A percentile compares a stretch with the other conserved stretches of the same genome.
Evolutionary conservation across 805 yeast genomes (phyloP).

Genomic region (Kluyveromyces nonfermentans): DNA sequence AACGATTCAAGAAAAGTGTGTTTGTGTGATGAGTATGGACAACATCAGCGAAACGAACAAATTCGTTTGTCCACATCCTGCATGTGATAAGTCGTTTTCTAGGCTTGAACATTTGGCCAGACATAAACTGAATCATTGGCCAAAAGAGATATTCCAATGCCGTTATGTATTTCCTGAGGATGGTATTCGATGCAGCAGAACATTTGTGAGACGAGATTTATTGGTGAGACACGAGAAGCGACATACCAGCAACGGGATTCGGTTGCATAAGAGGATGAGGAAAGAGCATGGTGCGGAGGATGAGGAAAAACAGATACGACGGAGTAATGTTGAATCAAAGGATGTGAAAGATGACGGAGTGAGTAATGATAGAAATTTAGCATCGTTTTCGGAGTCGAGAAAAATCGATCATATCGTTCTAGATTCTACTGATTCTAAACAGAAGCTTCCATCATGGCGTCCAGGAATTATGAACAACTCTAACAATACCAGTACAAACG

Average conservation of each 20-base stretch:
- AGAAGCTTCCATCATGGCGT: background rate
- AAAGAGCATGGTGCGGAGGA: background rate
- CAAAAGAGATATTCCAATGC: slow-evolving; percentile 43
- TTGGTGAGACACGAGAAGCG: slow-evolving; percentile 37
- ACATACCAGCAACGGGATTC: slow-evolving; percentile 23
- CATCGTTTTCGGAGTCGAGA: background rate
- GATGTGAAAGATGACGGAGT: background rate
- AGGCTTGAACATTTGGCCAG: slow-evolving; percentile 55
- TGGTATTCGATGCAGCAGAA: slow-evolving; percentile 39
- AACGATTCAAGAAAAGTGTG: background rate
- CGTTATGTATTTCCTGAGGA: slow-evolving; percentile 20
- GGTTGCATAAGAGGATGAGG: slow-evolving; percentile 5
- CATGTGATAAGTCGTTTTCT: slow-evolving; percentile 46
- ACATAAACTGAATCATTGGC: slow-evolving; percentile 52
- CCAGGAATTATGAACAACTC: background rate
- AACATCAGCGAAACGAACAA: slow-evolving; percentile 8
- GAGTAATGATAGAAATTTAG: background rate
- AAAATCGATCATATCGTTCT: slow-evolving; percentile 3
- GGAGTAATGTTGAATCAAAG: background rate
- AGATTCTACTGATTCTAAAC: background rate
- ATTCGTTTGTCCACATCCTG: slow-evolving; percentile 38
- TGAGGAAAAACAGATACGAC: background rate
- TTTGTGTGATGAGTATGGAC: background rate
- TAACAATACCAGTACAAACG: background rate
- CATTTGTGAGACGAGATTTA: slow-evolving; percentile 54